Evolutionary conservation across 306 rosid species (phyloP), one percentile per base, ranked within the genome.

Genomic region (Geum urbanum): DNA sequence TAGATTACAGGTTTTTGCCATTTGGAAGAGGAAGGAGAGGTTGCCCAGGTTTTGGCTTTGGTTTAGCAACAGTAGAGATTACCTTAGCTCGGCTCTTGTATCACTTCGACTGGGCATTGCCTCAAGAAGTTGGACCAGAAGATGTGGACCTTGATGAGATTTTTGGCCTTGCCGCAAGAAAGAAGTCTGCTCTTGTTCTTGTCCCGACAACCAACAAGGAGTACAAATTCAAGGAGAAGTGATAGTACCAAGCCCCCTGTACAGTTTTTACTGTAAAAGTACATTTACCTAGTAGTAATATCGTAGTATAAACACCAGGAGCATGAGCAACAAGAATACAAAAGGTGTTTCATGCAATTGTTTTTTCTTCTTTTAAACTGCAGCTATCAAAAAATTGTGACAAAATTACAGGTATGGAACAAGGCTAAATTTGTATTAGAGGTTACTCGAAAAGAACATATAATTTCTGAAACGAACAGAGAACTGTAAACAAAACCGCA

Each of bases 1-100:
- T 53, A 16, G 82, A 83, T 32, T 83, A 70, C 8, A 63, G 48
- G 80, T 77, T 73, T 75, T 39, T 83, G 32, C 82, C 84, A 8
- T 83, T 79, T 57, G 87, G 84, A 2, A 79, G 63, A 59, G 84
- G 87, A 65, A 75, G 84, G 53, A 76, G 87, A 77, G 81, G 77
- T 8, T 83, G 78, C 66, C 84, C 87, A 0, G 79, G 84, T 40
- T 79, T 15, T 22, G 49, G 46, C 4, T 66, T 76, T 37, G 80
- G 62, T 9, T 63, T 76, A 5, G 86, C 71, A 35, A 83, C 79
- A 0, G 66, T 74, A 0, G 79, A 83, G 74, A 65, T 76, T 55
- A 80, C 75, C 3, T 56, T 74, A 37, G 82, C 82, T 56, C 69
- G 73, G 15, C 74, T 83, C 39, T 56, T 79, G 66, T 77, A 56